Base-by-base conservation (phyloP, 345 rosid species). In the Aquilaria malaccensis region DNA sequence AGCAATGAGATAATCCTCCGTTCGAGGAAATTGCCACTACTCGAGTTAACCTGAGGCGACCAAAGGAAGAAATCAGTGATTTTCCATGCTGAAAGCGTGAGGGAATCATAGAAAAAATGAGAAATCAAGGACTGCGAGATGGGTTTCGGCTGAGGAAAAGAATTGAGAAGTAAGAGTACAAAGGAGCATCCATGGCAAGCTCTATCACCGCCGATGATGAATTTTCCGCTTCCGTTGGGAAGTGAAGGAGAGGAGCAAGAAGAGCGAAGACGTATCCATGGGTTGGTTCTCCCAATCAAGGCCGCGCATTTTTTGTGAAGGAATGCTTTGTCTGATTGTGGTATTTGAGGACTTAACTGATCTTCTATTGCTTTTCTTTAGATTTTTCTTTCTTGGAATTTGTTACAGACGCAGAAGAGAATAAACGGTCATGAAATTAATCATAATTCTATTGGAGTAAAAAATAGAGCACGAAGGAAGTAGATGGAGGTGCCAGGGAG, bases 81-180 rank as follows among this genome's bases (percentile, higher is more conserved):
- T 70, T 91, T 91, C 97, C 97, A 91, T 50, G 96, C 96, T 56
- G 96, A 91, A 41, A 91, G 91, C n/a, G 97, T 87, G 43, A 91
- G 77, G 33, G 96, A 88, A 41, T 88, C 77, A 66, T 77, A 84
- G 63, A 91, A 81, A 11, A 88, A 67, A 64, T 72, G 86, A 49
- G 97, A 88, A 45, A 91, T 77, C 0, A 96, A 52, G 30, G 93
- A 54, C 31, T 77, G 61, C 0, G 87, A 72, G 47, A 88, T 5
- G 67, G 86, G 80, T 29, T 67, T 66, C 3, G 96, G 80, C 7
- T 89, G 76, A 72, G 94, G 89, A 59, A 80, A 86, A 1, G 86
- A 79, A 1, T 32, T 61, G 56, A 91, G 85, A 4, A 88, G 66
- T 81, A 82, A 50, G 81, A 70, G 14, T 91, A 91, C 50, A 69